Conservation (phyloP, 257 asterid genomes). For the Capsicum pubescens region DNA sequence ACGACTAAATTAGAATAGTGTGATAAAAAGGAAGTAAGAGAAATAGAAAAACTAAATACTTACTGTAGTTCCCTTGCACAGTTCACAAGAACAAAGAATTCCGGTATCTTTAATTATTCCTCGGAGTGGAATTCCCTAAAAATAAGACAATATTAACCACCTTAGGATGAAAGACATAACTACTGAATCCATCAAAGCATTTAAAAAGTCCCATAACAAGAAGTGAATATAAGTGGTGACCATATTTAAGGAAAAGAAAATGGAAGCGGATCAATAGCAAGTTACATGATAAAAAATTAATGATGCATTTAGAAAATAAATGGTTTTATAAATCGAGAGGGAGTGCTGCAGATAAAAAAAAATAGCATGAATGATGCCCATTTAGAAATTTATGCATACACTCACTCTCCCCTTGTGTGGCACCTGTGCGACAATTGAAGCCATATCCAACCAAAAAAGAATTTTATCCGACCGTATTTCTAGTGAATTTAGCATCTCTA, state of each 20-base stretch:
- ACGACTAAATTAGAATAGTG: slow-evolving; percentile 12
- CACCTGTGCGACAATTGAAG: neutral
- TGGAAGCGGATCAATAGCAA: slow-evolving; percentile 30
- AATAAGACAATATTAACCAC: slow-evolving; percentile 21
- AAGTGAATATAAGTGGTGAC: neutral
- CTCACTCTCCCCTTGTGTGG: neutral
- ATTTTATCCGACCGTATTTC: neutral
- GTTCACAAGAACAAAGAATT: slow-evolving; percentile 82
- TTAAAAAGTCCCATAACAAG: neutral
- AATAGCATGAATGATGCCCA: neutral
- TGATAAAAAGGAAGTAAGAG: slow-evolving; percentile 25
- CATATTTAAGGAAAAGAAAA: slow-evolving; percentile 22
- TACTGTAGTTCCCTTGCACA: slow-evolving; percentile 82
- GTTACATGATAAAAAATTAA: slow-evolving; percentile 38
- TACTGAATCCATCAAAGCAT: neutral
- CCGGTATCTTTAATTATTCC: slow-evolving; percentile 91
- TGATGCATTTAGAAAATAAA: neutral
- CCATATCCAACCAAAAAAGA: slow-evolving; percentile 19
- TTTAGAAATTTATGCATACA: neutral
- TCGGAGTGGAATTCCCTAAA: slow-evolving; percentile 47
- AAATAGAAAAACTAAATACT: slow-evolving; percentile 38
- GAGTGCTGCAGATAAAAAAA: neutral
- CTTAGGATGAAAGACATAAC: slow-evolving; percentile 8
- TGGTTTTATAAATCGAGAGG: neutral
- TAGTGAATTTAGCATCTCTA: neutral